Base-by-base conservation (phyloP, 208 protist genomes). In the Porcisia deanei region DNA sequence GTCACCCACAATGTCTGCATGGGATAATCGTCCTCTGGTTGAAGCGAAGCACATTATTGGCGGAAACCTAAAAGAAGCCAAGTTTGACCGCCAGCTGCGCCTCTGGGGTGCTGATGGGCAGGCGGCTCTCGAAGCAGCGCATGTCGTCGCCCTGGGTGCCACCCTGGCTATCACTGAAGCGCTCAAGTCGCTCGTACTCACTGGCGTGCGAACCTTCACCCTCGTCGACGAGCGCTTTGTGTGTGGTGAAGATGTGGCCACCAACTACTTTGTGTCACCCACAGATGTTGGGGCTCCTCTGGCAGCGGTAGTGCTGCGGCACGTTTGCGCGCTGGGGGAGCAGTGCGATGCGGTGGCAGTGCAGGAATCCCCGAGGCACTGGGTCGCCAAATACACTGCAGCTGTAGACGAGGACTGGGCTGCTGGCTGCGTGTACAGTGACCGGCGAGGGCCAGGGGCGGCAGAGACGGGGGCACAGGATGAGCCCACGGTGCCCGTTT, bases 121-220 rank as follows among this genome's bases (percentile, higher is more conserved):
- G 88, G 47, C 63, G 0, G 77, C 85, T 12, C 85, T 99, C 34
- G 87, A 96, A 49, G 75, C 79, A 22, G 84, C 97, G 5, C 86
- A 95, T 61, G 80, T 99, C 39, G 90, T 97, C 54, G 87, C 98
- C 5, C 71, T 99, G 18, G 98, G 98, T 61, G 96, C 85, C 30
- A 98, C 89, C 41, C 92, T 91, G 7, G 85, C 89, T 4, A 96
- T 95, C n/a, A 90, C 89, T 39, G 98, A 99, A 72, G 90, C 92
- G 2, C 80, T 99, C 10, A 99, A 99, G 82, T 99, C 98, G 73
- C 76, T 99, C 5, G 85, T 99, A 30, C 84, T 99, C 18, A 91
- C 98, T 12, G 97, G 97, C 53, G 85, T 99, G 63, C 92, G 92
- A 41, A 63, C 77, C 30, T 96, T 99, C 68, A 99, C 97, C 0